phyloP scores from a whole-genome alignment of 2,329 filamentous ascomycete species.

The Arthroderma sp. region DNA sequence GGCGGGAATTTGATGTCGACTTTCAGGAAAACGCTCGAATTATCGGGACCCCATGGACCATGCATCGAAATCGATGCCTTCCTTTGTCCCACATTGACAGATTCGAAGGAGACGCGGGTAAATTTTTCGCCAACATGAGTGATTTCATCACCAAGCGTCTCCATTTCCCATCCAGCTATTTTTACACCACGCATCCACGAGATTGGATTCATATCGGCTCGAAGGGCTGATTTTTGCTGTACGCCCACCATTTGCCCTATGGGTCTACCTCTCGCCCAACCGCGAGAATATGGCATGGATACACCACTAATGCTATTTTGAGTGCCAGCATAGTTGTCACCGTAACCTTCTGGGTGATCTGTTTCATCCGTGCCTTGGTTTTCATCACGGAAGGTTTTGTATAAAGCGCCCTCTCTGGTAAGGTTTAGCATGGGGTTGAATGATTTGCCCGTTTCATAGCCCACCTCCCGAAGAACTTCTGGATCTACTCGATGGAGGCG shows the following conservation, averaged over 20 bases:
- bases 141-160: conserved; percentile 48
- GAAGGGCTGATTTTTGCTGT: conserved; percentile 34
- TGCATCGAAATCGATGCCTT: conserved; percentile 44
- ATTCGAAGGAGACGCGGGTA: conserved; percentile 47
- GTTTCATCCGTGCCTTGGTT: neutral
- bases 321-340: conserved; percentile 5
- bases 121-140: conserved; percentile 48
- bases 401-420: conserved; percentile 70
- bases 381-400: conserved; percentile 66
- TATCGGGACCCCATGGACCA: conserved; percentile 45
- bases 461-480: conserved; percentile 52
- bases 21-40: conserved; percentile 41
- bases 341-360: neutral
- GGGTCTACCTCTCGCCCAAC: conserved; percentile 31
- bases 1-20: conserved; percentile 45
- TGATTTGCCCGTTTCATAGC: conserved; percentile 56
- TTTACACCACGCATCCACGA: conserved; percentile 54
- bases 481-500: conserved; percentile 62
- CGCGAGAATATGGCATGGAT: conserved; percentile 40
- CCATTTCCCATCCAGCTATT: conserved; percentile 41
- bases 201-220: conserved; percentile 44
- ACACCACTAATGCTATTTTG: conserved; percentile 34
- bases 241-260: conserved; percentile 36
- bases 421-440: conserved; percentile 53
- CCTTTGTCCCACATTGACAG: conserved; percentile 42